Conservation (phyloP, 2,329 filamentous ascomycete genomes). For the Arthrobotrys conoides region DNA sequence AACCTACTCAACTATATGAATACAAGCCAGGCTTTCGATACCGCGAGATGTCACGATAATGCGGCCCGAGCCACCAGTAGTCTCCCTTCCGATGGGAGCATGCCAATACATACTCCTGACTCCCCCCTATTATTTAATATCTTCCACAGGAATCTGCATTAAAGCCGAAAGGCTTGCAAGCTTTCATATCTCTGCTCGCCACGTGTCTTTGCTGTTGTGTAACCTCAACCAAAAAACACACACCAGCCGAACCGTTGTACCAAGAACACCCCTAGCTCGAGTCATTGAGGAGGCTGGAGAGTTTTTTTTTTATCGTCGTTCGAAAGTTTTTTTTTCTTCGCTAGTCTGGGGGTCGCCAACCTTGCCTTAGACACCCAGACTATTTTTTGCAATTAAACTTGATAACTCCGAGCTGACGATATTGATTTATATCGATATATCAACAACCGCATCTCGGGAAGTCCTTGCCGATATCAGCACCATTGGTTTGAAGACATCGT, state of each 20-base stretch:
- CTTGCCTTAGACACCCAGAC: too few relatives aligned
- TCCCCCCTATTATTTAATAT: too few relatives aligned
- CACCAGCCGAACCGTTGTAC: conserved; percentile 6
- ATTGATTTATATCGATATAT: too few relatives aligned
- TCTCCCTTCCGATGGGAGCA: not conserved
- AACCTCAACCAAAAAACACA: not conserved
- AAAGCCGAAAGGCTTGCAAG: conserved; percentile 1
- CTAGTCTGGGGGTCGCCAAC: too few relatives aligned
- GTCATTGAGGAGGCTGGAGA: conserved; percentile 11
- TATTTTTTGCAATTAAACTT: not conserved
- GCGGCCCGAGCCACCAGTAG: conserved; percentile 1
- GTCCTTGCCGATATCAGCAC: not conserved
- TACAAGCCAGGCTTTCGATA: not conserved
- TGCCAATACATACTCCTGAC: too few relatives aligned
- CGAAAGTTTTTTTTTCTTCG: too few relatives aligned
- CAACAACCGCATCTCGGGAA: not conserved
- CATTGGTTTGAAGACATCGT: too few relatives aligned
- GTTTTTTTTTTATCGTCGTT: not conserved
- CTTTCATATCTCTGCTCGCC: not conserved
- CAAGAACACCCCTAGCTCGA: not conserved
- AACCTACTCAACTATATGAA: not conserved
- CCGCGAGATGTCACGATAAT: conserved; percentile 12
- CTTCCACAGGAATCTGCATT: not conserved
- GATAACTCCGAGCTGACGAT: not conserved
- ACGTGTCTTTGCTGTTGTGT: conserved; percentile 25